Conservation (phyloP, 305 asterid genomes). For the Salvia sclarea region DNA sequence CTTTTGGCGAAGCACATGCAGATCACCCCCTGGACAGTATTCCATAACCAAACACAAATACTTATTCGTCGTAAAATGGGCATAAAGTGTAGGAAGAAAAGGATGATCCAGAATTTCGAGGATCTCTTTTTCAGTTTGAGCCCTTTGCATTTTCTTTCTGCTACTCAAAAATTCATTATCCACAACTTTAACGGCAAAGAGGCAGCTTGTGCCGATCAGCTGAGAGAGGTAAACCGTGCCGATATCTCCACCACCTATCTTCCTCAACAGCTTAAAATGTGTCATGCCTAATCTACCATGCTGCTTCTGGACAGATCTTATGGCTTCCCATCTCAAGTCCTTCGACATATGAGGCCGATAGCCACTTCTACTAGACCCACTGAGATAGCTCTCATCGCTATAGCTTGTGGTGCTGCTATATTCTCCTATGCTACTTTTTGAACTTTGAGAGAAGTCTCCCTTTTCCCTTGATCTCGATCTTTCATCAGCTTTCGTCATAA, state of each 20-base stretch:
- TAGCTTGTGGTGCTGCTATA: slow-evolving; percentile 65
- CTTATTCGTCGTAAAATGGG: slow-evolving; percentile 63
- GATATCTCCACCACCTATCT: slow-evolving; percentile 89
- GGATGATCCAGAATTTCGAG: slow-evolving; percentile 86
- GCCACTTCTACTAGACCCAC: slow-evolving; percentile 74
- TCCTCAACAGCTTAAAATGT: slow-evolving; percentile 73
- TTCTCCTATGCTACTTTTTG: slow-evolving; percentile 84
- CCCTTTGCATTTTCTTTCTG: slow-evolving; percentile 62
- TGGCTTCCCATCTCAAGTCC: slow-evolving; percentile 92
- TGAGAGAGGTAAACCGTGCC: slow-evolving; percentile 82
- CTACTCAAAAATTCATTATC: slow-evolving; percentile 58
- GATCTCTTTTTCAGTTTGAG: slow-evolving; percentile 82
- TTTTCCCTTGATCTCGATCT: slow-evolving; percentile 60
- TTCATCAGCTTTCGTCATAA: slow-evolving; percentile 46
- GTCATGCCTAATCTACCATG: slow-evolving; percentile 59
- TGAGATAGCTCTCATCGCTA: slow-evolving; percentile 73
- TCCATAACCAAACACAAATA: slow-evolving; percentile 85
- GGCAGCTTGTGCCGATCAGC: slow-evolving; percentile 67
- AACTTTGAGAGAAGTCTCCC: slow-evolving; percentile 78
- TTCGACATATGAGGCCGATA: slow-evolving; percentile 80
- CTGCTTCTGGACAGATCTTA: slow-evolving; percentile 59
- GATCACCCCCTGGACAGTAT: slow-evolving; percentile 91
- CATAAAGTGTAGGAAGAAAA: slow-evolving; percentile 83
- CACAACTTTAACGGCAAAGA: slow-evolving; percentile 84
- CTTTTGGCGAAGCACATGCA: slow-evolving; percentile 85